Evolutionary conservation across 1,284 basidiomycete species (phyloP), one percentile per base, ranked within the genome.

Genomic region (Peniophora sp.): DNA sequence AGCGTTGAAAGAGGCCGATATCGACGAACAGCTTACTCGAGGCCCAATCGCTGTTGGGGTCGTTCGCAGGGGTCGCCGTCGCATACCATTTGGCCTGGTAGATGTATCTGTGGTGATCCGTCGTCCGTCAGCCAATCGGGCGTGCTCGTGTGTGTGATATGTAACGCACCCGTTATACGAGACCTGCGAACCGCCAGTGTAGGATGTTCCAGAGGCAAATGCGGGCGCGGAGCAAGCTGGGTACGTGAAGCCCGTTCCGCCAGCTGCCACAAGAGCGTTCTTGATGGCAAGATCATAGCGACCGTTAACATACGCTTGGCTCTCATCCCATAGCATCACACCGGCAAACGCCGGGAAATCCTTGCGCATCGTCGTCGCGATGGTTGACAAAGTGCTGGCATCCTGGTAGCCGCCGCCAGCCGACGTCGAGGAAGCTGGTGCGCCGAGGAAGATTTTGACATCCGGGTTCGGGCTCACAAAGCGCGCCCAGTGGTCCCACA

Each of bases 301-400:
- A 54, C 66, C 65, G 60, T 85, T 85, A n/a, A 69, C 74, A 55
- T 78, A 83, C 12, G 83, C 83, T 63, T 85, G 81, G 43, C 81
- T 84, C 38, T 74, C 77, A 61, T 84, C 84, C 83, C 83, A 87
- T 45, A 87, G 61, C 81, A 85, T 86, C 16, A 85, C 77, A 24
- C 83, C 83, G 16, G 84, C 82, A 54, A 85, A 86, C 1, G 79
- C 82, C 14, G 83, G 79, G 68, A 84, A 86, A 50, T 73, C 79
- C 19, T 76, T 67, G 38, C 79, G 74, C 74, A 80, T 84, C 54
- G 72, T 62, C 19, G 68, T 65, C 17, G 80, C 72, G 47, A 80
- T 79, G 52, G 52, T 71, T 45, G 67, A 72, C 47, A 87, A 66
- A 9, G 73, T 77, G 22, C 55, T 60, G 44, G 75, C 67, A 38